phyloP scores from a whole-genome alignment of 805 yeast genomes.

The Yamadazyma insecticola region DNA sequence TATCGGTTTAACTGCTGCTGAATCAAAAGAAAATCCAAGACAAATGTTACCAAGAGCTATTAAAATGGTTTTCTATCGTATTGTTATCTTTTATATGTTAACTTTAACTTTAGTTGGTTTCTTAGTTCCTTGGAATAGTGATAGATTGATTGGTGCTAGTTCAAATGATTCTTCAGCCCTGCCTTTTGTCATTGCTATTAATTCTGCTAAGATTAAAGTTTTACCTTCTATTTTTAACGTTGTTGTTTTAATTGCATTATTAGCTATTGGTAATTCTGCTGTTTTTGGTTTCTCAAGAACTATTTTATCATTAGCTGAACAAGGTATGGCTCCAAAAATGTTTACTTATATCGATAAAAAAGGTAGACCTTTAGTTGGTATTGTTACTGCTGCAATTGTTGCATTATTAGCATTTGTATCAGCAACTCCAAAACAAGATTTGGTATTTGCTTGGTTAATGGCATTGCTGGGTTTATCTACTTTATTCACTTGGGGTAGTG shows the following conservation, averaged over 20 bases:
- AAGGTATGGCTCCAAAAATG: constrained; percentile 33
- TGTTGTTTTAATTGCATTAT: constrained; percentile 35
- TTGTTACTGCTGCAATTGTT: constrained; percentile 25
- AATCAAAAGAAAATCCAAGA: constrained; percentile 35
- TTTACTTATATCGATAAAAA: constrained; percentile 34
- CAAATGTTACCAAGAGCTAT: constrained; percentile 37
- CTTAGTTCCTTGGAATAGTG: constrained; percentile 30
- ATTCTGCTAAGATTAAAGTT: constrained; percentile 35
- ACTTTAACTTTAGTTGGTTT: constrained; percentile 38
- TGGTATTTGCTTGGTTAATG: constrained; percentile 34
- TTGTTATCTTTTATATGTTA: constrained; percentile 35
- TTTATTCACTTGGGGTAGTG: constrained; percentile 32
- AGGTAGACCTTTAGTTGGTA: constrained; percentile 39
- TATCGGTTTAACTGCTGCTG: constrained; percentile 36
- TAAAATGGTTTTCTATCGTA: constrained; percentile 40
- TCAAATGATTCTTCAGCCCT: constrained; percentile 31
- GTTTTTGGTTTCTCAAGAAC: constrained; percentile 42
- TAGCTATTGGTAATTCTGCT: constrained; percentile 41
- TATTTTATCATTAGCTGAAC: constrained; percentile 34
- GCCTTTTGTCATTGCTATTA: constrained; percentile 41
- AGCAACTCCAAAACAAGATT: constrained; percentile 33
- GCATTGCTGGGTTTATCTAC: constrained; percentile 33
- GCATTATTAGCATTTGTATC: constrained; percentile 38
- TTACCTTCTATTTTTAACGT: constrained; percentile 42
- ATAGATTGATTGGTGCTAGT: constrained; percentile 19